phyloP scores from a whole-genome alignment of 306 rosid genomes.

The Lathyrus tuberosus region DNA sequence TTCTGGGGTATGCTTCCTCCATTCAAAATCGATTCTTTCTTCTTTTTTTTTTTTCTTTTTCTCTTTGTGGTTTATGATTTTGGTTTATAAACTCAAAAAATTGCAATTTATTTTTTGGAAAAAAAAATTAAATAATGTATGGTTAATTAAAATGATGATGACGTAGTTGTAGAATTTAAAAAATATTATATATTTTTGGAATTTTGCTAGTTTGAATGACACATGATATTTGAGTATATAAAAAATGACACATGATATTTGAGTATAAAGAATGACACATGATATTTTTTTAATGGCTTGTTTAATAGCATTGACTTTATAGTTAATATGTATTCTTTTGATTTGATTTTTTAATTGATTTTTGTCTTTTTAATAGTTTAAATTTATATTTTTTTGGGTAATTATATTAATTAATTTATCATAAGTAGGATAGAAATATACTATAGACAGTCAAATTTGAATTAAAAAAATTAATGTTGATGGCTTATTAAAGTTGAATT shows the following conservation, averaged over 20 bases:
- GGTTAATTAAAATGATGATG: slow-evolving; percentile 7
- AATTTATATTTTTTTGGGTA: no score
- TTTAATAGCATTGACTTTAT: neutral
- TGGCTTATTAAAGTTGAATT: no score
- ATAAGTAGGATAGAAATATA: no score
- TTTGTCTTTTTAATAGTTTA: neutral
- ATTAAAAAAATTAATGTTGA: no score
- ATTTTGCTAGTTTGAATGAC: neutral
- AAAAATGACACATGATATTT: neutral
- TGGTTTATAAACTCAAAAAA: slow-evolving; percentile 24
- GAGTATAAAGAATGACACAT: neutral
- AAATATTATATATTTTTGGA: neutral
- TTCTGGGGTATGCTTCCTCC: slow-evolving; percentile 56
- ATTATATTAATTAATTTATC: no score
- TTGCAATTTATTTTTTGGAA: slow-evolving; percentile 4
- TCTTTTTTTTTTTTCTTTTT: neutral
- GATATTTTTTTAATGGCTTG: neutral
- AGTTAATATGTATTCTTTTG: neutral
- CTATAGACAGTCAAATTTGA: no score
- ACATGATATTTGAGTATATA: neutral
- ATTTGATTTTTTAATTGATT: neutral
- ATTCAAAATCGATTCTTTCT: slow-evolving; percentile 47
- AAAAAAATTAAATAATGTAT: neutral
- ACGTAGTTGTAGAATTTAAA: slow-evolving; percentile 2
- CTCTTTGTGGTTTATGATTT: neutral